A percentile compares a stretch with the other conserved stretches of the same genome.
Evolutionary conservation across 1,139 yeast genomes (phyloP).

Genomic region (Eremothecium coryli): DNA sequence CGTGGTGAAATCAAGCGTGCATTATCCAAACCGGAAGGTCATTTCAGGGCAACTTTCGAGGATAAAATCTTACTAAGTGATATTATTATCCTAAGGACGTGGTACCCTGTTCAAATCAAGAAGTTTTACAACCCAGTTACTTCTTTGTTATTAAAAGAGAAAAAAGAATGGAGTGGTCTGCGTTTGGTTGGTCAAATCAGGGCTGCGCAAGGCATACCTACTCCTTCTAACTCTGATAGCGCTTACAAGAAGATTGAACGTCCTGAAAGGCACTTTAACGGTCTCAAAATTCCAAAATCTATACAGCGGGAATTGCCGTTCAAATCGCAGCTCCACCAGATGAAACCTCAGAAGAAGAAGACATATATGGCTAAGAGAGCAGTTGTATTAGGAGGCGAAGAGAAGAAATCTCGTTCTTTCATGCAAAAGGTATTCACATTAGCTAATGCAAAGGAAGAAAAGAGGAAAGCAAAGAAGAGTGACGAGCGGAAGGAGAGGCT

Average conservation of each 20-base stretch:
- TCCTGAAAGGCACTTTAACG: constrained; percentile 75
- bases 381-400: constrained; percentile 85
- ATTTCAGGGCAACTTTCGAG: constrained; percentile 95
- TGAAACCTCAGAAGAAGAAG: constrained; percentile 80
- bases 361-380: constrained; percentile 89
- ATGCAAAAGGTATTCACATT: constrained; percentile 81
- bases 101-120: constrained; percentile 92
- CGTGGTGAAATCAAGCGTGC: constrained; percentile 97
- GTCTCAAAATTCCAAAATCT: constrained; percentile 74
- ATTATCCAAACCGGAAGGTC: constrained; percentile 90
- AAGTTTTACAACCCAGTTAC: constrained; percentile 94
- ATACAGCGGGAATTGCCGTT: constrained; percentile 76
- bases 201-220: constrained; percentile 57
- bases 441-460: constrained; percentile 75
- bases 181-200: constrained; percentile 88
- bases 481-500: constrained; percentile 69
- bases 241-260: constrained; percentile 76
- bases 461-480: constrained; percentile 63
- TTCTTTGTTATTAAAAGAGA: constrained; percentile 65
- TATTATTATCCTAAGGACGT: constrained; percentile 80
- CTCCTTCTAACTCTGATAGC: constrained; percentile 61
- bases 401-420: constrained; percentile 84
- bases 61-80: constrained; percentile 88
- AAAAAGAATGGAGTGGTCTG: constrained; percentile 93
- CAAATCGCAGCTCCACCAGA: constrained; percentile 77